Evolutionary conservation across 2,329 filamentous ascomycete genomes (phyloP), one percentile per base, ranked within the genome.

Genomic region (Cladosporium phlei): DNA sequence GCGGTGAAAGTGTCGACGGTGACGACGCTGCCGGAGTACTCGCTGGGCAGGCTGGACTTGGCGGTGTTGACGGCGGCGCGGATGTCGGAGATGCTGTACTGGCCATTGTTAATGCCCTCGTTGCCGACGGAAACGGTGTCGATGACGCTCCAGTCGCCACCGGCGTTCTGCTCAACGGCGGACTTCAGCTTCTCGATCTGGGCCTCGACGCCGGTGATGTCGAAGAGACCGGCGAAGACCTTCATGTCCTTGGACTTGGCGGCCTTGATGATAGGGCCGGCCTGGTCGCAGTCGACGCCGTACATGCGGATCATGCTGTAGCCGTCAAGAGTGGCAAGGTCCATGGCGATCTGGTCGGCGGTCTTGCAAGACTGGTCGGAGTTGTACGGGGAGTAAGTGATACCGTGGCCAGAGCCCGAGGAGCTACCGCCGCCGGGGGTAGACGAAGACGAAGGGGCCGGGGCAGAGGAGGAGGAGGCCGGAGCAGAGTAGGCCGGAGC

Each of bases 91-190:
- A 62, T 62, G 21, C 78, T 72, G 4, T 73, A 74, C 28, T 71
- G 64, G 30, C 80, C 79, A 42, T 74, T 76, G 66, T 87, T 85
- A 63, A 95, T 80, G 25, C 85, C 72, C 66, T 95, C 88, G 62
- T 95, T 95, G 52, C 88, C 88, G 32, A 95, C 76, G 47, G 79
- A 79, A 59, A 95, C 75, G 2, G 86, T 85, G 60, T 85, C 75
- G 52, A 94, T 76, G 11, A 71, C 63, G 38, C 70, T 72, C 86
- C 86, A 95, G 64, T 86, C 78, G 22, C 75, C 72, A 5, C 68
- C 67, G 12, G 22, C 24, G 24, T 39, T 27, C 24, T 19, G 27
- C 22, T 27, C 16, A 32, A 85, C 72, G 11, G 76, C 80, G 4
- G 71, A 63, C 46, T 81, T 76, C 51, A 94, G 80, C 22, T 69